These are phyloP conservation scores for Penicillium atrosanguineum DNA, from an alignment of 495 filamentous ascomycete species.

Conservation along the genomic window DNA sequence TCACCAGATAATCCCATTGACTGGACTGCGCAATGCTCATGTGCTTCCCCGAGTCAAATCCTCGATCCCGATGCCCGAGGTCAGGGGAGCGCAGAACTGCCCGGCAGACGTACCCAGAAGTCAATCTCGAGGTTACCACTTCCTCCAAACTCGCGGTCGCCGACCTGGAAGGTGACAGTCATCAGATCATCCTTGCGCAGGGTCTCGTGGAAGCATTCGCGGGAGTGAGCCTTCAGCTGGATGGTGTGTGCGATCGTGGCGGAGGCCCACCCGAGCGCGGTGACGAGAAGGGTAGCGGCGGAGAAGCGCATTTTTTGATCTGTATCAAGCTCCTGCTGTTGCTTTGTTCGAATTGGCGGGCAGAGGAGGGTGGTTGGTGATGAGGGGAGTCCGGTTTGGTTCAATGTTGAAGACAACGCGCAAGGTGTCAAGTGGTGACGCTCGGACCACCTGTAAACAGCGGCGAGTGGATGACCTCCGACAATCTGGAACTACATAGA, in stretches of 20 bases:
- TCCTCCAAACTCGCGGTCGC: conserved; percentile 91
- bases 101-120: conserved; percentile 76
- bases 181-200: conserved; percentile 94
- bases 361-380: conserved; percentile 12
- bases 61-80: background rate
- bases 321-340: conserved; percentile 2
- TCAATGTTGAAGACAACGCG: conserved; percentile 22
- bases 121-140: conserved; percentile 95
- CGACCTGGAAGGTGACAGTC: conserved; percentile 98
- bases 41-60: background rate
- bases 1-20: background rate
- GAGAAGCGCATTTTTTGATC: conserved; percentile 53
- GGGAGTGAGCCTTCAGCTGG: conserved; percentile 82
- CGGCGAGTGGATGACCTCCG: background rate
- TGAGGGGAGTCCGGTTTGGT: conserved; percentile 9
- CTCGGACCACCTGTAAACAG: conserved; percentile 41
- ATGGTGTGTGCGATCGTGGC: conserved; percentile 83
- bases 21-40: background rate
- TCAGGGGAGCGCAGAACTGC: background rate
- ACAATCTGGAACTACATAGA: background rate
- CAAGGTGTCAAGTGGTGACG: conserved; percentile 45
- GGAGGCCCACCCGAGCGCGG: conserved; percentile 63
- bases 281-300: conserved; percentile 51
- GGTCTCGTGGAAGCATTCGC: conserved; percentile 95
- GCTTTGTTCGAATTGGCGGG: conserved; percentile 7